Evolutionary conservation across 345 rosid genomes (phyloP), one percentile per base, ranked within the genome.

Genomic region (Sisymbrium irio): DNA sequence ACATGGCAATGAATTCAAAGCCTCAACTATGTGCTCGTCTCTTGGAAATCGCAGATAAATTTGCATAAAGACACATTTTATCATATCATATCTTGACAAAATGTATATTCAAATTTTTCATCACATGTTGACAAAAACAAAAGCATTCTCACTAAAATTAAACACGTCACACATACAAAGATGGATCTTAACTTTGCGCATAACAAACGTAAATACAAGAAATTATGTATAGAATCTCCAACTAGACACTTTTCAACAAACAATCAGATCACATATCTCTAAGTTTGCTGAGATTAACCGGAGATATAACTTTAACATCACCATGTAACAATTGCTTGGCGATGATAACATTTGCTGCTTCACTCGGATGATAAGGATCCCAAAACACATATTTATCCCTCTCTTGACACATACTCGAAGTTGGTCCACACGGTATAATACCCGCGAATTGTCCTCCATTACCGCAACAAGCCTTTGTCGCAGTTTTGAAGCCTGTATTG

Each of bases 361-460:
- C 84, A 10, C 84, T 44, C 0, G 72, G 83, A 69, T 82, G 86
- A 64, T 47, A 80, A 40, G 83, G 65, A 72, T 83, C 86, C 86
- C 86, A 83, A 44, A 80, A 83, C 19, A 75, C 74, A 61, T 80
- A 80, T 27, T 79, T 85, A 0, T 62, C 44, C 57, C 84, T 72
- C 20, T 82, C 71, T 10, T 25, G 6, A 25, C 88, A 85, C 67
- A 80, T 49, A 58, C 67, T 77, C 5, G 78, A 74, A 7, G 77
- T 15, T 2, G 72, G 47, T 17, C 44, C 67, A 5, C 88, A 85
- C 0, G 96, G 98, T 14, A 88, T 54, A 37, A 88, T 76, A 6
- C 94, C 96, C 0, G 91, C 98, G 9, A 30, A 81, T 4, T 51
- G 74, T 66, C 98, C 96, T 1, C 88, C 87, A 3, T 77, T 70